Conservation (phyloP, 805 yeast genomes). For the Scheffersomyces lignosus region DNA sequence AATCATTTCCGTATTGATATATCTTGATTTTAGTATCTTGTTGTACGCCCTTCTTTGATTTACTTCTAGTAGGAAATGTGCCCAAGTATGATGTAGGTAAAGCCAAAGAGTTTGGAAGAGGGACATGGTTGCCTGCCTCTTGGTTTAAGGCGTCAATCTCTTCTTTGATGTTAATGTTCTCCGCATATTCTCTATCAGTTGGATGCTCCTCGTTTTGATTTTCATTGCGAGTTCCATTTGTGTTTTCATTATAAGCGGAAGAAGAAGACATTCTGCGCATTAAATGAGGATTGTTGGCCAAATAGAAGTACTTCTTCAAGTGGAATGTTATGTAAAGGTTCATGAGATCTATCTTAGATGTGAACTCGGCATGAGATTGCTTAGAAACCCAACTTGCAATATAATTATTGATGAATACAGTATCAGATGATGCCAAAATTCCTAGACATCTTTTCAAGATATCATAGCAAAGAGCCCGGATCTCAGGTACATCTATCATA, state of each 20-base stretch:
- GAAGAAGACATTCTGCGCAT: constrained; percentile 3
- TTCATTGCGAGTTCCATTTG: neutral
- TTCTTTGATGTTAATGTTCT: constrained; percentile 4
- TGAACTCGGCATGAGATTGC: constrained; percentile 43
- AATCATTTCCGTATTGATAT: constrained; percentile 71
- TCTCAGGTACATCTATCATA: constrained; percentile 49
- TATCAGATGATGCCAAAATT: constrained; percentile 52
- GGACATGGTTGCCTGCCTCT: neutral
- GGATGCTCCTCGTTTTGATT: constrained; percentile 1
- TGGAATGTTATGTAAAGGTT: constrained; percentile 81
- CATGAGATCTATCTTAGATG: constrained; percentile 58
- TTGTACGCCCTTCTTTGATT: constrained; percentile 6
- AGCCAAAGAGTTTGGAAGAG: neutral
- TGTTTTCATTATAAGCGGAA: constrained; percentile 8
- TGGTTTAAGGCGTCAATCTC: neutral
- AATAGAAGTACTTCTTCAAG: constrained; percentile 52
- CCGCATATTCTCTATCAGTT: constrained; percentile 22
- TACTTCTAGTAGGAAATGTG: constrained; percentile 4
- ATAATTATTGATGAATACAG: constrained; percentile 35
- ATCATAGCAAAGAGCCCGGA: constrained; percentile 62
- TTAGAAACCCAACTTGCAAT: constrained; percentile 59
- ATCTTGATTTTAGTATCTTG: constrained; percentile 41
- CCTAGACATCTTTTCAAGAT: constrained; percentile 71
- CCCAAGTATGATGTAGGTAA: neutral
- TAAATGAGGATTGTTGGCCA: constrained; percentile 27